These are phyloP conservation scores for Wallacemonas sp. DNA, from an alignment of 208 protist species.

Conservation along the genomic window DNA sequence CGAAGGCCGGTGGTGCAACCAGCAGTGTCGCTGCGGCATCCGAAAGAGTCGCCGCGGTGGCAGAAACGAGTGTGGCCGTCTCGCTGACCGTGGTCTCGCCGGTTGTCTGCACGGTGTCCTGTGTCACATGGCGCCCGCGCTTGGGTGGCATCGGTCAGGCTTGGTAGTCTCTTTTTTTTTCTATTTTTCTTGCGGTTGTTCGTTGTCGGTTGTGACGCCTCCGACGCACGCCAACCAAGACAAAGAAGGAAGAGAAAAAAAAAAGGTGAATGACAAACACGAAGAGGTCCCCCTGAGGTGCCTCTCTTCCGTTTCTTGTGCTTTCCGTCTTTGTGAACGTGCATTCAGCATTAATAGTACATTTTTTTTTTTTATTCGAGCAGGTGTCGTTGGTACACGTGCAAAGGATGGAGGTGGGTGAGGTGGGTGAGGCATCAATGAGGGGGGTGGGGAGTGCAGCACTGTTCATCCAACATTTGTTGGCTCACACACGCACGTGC, in stretches of 20 bases:
- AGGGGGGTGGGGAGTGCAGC: too few species aligned
- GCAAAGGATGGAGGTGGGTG: too few species aligned
- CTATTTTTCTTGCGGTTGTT: slow-evolving; percentile 1
- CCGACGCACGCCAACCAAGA: too few species aligned
- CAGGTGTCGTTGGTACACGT: too few species aligned
- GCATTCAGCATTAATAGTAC: background rate
- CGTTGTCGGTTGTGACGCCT: too few species aligned
- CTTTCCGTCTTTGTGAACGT: too few species aligned
- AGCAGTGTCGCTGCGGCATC: background rate
- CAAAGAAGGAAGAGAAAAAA: slow-evolving; percentile 13
- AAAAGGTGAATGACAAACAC: slow-evolving; percentile 12
- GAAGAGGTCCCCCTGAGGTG: too few species aligned
- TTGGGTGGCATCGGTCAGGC: slow-evolving; percentile 18
- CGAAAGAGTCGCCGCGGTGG: background rate
- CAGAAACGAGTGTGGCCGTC: background rate
- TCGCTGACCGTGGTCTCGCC: slow-evolving; percentile 11
- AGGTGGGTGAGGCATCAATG: too few species aligned
- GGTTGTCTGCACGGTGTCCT: slow-evolving; percentile 5
- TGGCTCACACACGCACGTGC: too few species aligned
- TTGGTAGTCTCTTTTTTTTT: background rate
- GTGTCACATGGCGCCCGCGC: slow-evolving; percentile 17
- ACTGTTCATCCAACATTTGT: too few species aligned
- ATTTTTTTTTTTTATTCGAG: too few species aligned
- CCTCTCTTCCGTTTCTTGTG: too few species aligned
- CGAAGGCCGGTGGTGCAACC: slow-evolving; percentile 14